Percentiles rank a stretch among this genome's conserved stretches.
These are phyloP conservation scores for Ustilaginoidea virens DNA, from an alignment of 2,329 filamentous ascomycete species.

Conservation along the genomic window DNA sequence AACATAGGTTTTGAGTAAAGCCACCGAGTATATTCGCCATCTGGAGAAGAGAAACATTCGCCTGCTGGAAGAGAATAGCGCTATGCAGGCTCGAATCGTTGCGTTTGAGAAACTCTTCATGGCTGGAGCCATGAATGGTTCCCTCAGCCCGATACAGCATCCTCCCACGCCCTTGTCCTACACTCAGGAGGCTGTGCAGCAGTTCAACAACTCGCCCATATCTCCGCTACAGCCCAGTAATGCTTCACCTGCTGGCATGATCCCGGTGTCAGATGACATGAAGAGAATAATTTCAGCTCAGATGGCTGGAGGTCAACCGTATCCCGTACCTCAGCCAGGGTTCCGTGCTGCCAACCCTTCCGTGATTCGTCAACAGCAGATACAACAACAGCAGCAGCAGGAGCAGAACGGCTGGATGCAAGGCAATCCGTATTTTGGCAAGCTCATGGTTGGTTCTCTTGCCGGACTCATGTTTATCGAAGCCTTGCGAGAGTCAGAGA, in stretches of 20 bases:
- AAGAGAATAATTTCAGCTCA: slow-evolving; percentile 45
- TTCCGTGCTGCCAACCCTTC: slow-evolving; percentile 28
- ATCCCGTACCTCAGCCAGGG: slow-evolving; percentile 31
- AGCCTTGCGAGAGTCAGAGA: slow-evolving; percentile 53
- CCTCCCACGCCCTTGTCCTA: slow-evolving; percentile 38
- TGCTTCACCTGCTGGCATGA: slow-evolving; percentile 39
- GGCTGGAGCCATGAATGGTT: slow-evolving; percentile 53
- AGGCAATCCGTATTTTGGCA: slow-evolving; percentile 44
- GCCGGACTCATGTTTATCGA: slow-evolving; percentile 87
- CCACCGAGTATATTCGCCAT: slow-evolving; percentile 90
- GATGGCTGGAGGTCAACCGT: slow-evolving; percentile 37
- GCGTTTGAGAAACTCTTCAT: slow-evolving; percentile 69
- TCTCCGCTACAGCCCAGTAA: slow-evolving; percentile 19
- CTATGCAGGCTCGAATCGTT: slow-evolving; percentile 63
- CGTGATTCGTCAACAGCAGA: slow-evolving; percentile 38
- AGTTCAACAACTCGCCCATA: slow-evolving; percentile 30
- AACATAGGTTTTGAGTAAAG: slow-evolving; percentile 64
- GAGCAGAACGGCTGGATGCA: slow-evolving; percentile 38
- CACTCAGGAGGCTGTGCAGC: slow-evolving; percentile 23
- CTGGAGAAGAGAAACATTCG: slow-evolving; percentile 81
- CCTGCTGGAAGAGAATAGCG: slow-evolving; percentile 64
- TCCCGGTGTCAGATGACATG: slow-evolving; percentile 51
- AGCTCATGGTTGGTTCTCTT: slow-evolving; percentile 84
- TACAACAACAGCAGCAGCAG: slow-evolving; percentile 34
- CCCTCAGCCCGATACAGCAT: slow-evolving; percentile 38